A percentile compares a stretch with the other conserved stretches of the same genome.
These are phyloP conservation scores for Ascosphaera aggregata DNA, from an alignment of 2,329 filamentous ascomycete species.

Conservation along the genomic window DNA sequence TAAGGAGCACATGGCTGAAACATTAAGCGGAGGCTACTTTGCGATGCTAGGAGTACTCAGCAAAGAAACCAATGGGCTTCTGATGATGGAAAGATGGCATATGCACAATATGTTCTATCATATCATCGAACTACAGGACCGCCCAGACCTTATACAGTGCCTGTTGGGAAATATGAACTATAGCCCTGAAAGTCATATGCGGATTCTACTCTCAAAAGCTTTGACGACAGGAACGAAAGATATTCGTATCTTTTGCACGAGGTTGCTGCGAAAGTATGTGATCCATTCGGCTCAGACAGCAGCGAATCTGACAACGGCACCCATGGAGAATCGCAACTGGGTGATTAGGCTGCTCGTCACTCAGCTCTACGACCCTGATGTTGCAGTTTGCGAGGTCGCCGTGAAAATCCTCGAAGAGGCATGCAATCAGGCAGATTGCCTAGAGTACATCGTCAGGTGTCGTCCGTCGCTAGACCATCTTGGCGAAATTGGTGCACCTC, in stretches of 20 bases:
- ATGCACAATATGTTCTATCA: conserved; percentile 99
- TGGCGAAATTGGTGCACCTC: conserved; percentile 84
- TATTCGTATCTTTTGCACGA: conserved; percentile 76
- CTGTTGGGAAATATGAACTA: conserved; percentile 87
- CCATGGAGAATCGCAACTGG: conserved; percentile 57
- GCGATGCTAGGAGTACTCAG: conserved; percentile 75
- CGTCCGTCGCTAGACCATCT: conserved; percentile 84
- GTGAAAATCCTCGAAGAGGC: conserved; percentile 96
- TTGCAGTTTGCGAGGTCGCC: conserved; percentile 87
- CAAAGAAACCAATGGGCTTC: conserved; percentile 56
- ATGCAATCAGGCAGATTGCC: conserved; percentile 71
- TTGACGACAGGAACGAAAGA: conserved; percentile 77
- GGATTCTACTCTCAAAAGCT: conserved; percentile 81
- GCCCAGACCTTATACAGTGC: conserved; percentile 75
- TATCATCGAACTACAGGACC: conserved; percentile 74
- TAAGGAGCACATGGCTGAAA: conserved; percentile 59
- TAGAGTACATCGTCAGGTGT: conserved; percentile 94
- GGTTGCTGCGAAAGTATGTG: conserved; percentile 68
- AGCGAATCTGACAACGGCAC: neutral
- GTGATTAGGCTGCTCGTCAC: conserved; percentile 94
- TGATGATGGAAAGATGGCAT: conserved; percentile 85
- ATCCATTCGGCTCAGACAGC: conserved; percentile 22
- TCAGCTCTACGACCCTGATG: conserved; percentile 89
- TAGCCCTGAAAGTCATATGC: conserved; percentile 62
- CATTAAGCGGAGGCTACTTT: conserved; percentile 81